phyloP scores from a whole-genome alignment of 495 filamentous ascomycete species.

The Aspergillus ellipticus region DNA sequence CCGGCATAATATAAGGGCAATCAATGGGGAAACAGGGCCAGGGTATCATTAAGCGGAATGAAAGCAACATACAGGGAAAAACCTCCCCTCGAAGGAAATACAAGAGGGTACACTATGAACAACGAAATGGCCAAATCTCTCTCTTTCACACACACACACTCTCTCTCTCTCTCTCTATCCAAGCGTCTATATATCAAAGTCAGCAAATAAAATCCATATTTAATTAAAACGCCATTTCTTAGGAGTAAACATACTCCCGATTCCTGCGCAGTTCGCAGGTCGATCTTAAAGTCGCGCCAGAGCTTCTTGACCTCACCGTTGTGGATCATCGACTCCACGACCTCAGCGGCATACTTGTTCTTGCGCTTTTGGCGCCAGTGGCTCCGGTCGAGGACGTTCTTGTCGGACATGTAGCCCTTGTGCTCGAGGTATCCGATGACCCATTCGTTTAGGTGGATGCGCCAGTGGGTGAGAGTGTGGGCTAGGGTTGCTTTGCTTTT shows the following conservation, averaged over 20 bases:
- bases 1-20: too few species aligned
- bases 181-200: neutral
- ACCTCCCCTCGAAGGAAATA: too few species aligned
- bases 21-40: too few species aligned
- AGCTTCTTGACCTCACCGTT: constrained; percentile 53
- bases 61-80: too few species aligned
- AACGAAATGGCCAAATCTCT: too few species aligned
- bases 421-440: constrained; percentile 57
- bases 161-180: neutral
- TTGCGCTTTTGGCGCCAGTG: constrained; percentile 49
- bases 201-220: neutral
- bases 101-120: too few species aligned
- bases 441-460: constrained; percentile 65
- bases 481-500: constrained; percentile 63
- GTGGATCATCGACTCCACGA: constrained; percentile 55
- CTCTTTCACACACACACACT: neutral
- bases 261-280: constrained; percentile 51
- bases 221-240: too few species aligned
- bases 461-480: constrained; percentile 73
- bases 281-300: constrained; percentile 57
- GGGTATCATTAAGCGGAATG: too few species aligned
- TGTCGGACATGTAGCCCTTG: constrained; percentile 49
- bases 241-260: constrained; percentile 39
- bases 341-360: constrained; percentile 50
- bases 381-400: constrained; percentile 53